Evolutionary conservation across 1,284 basidiomycete genomes (phyloP), one percentile per base, ranked within the genome.

Genomic region (Hemileia vastatrix): DNA sequence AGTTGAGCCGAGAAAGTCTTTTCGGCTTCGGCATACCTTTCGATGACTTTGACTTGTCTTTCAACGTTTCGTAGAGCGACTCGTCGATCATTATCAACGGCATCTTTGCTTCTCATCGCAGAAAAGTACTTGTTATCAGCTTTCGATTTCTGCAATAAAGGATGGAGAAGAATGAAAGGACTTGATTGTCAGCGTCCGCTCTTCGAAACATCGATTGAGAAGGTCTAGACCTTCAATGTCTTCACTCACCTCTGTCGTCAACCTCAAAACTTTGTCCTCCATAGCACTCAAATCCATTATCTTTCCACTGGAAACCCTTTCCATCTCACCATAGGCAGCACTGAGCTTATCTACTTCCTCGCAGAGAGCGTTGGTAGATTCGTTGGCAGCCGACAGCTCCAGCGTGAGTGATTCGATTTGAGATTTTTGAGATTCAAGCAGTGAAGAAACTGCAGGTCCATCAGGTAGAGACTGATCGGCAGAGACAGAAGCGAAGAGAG

Each of bases 81-180:
- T 74, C 88, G 87, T 64, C 84, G 81, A 74, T 94, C 90, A 1
- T 79, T 80, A 36, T 90, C 87, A 4, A 86, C 77, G 3, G 86
- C 84, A 66, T 96, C 92, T 75, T 89, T 92, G 64, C 86, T 84
- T 31, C 89, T 84, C 86, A 94, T 90, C 4, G 86, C 85, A 21
- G 88, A 83, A 74, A 86, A 97, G 77, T 85, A 97, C 77, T 92
- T 95, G 79, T 91, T 94, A 71, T 96, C 92, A 19, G 88, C 85
- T 77, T 94, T 96, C 11, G 90, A 87, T 85, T 83, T 87, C 83
- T 86, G 70, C 51, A 23, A 18, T 54, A 54, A 19, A 15, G n/a
- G n/a, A 31, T 4, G n/a, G n/a, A n/a, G n/a, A n/a, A n/a, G n/a
- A n/a, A n/a, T n/a, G n/a, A 58, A 50, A 27, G 27, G 27, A 27